A percentile compares a stretch with the other conserved stretches of the same genome.
These are phyloP conservation scores for Gossypium trilobum DNA, from an alignment of 441 rosid genomes.

Conservation along the genomic window DNA sequence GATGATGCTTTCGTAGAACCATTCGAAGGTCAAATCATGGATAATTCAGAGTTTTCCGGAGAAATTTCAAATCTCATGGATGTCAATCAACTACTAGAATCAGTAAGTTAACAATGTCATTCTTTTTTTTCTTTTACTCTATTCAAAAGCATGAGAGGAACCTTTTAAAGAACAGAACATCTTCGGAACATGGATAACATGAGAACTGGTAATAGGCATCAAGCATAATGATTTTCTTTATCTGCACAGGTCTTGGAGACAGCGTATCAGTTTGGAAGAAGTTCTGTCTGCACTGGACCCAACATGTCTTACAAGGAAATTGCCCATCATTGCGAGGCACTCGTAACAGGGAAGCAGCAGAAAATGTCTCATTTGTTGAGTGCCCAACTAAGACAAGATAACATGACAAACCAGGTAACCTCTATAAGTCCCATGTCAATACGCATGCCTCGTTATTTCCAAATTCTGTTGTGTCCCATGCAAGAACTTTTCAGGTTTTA, in stretches of 20 bases:
- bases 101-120: slow-evolving; percentile 33
- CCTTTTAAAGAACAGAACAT: background rate
- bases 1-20: slow-evolving; percentile 41
- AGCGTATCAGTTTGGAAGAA: slow-evolving; percentile 48
- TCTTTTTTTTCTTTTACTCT: background rate
- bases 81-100: slow-evolving; percentile 57
- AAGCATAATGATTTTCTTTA: background rate
- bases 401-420: slow-evolving; percentile 18
- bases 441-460: background rate
- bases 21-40: slow-evolving; percentile 29
- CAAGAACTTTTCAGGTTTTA: background rate
- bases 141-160: background rate
- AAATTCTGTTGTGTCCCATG: background rate
- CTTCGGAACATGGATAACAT: background rate
- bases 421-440: background rate
- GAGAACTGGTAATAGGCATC: background rate
- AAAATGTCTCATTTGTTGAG: slow-evolving; percentile 53
- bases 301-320: slow-evolving; percentile 54
- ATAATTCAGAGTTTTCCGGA: slow-evolving; percentile 17
- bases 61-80: slow-evolving; percentile 35
- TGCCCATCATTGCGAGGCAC: slow-evolving; percentile 60
- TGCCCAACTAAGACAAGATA: slow-evolving; percentile 32
- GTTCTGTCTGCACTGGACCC: slow-evolving; percentile 39
- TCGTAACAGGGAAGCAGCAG: slow-evolving; percentile 51
- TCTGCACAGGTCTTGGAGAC: slow-evolving; percentile 42